Conservation (phyloP, 108 stramenopile species). For the Aurantiochytrium sp. region DNA sequence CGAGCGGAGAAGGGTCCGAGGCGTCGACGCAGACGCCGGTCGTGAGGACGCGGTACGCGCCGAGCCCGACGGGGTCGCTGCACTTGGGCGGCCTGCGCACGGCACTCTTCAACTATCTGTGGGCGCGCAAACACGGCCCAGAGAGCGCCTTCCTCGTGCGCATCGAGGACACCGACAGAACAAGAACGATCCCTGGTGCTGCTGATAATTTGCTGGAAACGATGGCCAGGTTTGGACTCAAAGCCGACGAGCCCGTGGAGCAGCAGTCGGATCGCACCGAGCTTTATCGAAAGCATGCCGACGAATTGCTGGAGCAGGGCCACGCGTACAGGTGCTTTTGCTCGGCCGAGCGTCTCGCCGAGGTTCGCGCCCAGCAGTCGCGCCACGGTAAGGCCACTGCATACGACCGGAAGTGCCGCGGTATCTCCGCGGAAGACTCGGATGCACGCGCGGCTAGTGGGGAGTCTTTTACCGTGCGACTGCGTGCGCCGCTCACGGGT, state of each 20-base stretch:
- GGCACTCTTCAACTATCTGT: conserved; percentile 21
- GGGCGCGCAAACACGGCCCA: neutral
- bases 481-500: neutral
- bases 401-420: conserved; percentile 14
- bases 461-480: neutral
- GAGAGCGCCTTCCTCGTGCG: conserved; percentile 4
- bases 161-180: conserved; percentile 23
- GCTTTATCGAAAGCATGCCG: neutral
- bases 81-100: conserved; percentile 27
- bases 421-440: neutral
- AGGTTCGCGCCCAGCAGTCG: neutral
- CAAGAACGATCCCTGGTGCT: neutral
- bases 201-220: neutral
- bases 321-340: conserved; percentile 29
- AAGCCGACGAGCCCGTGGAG: conserved; percentile 1
- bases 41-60: conserved; percentile 13
- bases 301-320: neutral
- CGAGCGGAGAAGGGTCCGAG: too few species aligned
- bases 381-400: neutral
- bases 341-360: conserved; percentile 6
- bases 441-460: neutral
- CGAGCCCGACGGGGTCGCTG: conserved; percentile 13
- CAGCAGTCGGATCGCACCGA: neutral
- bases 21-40: neutral
- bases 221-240: neutral